phyloP scores from a whole-genome alignment of 768 basidiomycete species.

The Hygrocybe punicea region DNA sequence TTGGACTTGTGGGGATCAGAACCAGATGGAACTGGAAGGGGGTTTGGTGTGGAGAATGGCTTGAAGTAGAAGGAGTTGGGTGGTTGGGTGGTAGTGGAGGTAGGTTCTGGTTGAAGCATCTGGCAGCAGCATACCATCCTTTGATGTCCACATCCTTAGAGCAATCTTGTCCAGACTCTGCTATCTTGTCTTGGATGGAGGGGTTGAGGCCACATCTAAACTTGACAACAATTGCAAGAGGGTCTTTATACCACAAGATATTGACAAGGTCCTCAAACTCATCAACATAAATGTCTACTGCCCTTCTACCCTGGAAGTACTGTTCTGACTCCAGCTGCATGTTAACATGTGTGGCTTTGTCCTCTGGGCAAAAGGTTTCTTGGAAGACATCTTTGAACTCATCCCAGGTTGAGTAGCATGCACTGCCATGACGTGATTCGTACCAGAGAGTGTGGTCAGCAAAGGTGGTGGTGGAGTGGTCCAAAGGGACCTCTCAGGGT shows the following conservation, averaged over 20 bases:
- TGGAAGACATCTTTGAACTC: background rate
- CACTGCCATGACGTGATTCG: background rate
- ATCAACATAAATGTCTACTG: slow-evolving; percentile 10
- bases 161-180: background rate
- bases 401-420: background rate
- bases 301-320: background rate
- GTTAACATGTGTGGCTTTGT: background rate
- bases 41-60: background rate
- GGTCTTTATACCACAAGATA: slow-evolving; percentile 12
- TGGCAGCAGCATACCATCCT: background rate
- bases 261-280: slow-evolving; percentile 15
- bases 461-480: too few relatives aligned
- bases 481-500: too few relatives aligned
- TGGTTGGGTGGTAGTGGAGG: background rate
- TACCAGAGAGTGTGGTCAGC: background rate
- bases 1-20: background rate
- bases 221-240: slow-evolving; percentile 10
- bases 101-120: background rate
- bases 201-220: slow-evolving; percentile 6
- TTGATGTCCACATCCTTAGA: background rate
- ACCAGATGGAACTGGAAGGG: background rate
- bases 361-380: background rate
- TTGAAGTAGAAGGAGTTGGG: background rate
- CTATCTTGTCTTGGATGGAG: slow-evolving; percentile 8
- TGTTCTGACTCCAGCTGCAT: background rate